Conservation (phyloP, 306 rosid species). For the Rubus idaeus region DNA sequence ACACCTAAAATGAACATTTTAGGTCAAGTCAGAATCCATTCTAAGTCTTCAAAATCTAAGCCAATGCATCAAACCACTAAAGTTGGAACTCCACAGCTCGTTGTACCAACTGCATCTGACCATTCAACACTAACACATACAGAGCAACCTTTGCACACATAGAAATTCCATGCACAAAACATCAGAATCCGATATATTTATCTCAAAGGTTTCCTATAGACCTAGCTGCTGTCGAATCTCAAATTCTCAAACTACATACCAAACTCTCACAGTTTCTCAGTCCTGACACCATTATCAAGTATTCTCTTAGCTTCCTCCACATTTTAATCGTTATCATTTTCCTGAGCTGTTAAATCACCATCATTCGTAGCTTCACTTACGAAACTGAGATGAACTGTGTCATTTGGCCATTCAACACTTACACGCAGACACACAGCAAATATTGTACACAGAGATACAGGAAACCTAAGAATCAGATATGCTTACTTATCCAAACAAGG, state of each 20-base stretch:
- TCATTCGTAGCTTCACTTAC: neutral
- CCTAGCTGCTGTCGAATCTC: too few species aligned
- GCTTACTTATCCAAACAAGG: neutral
- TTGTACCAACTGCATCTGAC: neutral
- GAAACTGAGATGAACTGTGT: neutral
- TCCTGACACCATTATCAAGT: neutral
- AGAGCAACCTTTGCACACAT: neutral
- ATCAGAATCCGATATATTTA: neutral
- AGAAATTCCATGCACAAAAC: neutral
- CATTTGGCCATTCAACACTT: neutral
- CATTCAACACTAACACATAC: neutral
- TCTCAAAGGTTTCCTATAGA: too few species aligned
- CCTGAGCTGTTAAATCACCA: too few species aligned
- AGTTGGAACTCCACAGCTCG: neutral
- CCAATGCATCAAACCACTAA: constrained; percentile 2
- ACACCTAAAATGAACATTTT: neutral
- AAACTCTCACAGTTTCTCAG: neutral
- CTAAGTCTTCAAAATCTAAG: neutral
- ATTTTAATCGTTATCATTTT: neutral
- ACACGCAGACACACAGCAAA: neutral
- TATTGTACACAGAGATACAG: neutral
- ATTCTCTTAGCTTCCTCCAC: neutral
- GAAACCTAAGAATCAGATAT: neutral
- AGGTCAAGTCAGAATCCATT: neutral
- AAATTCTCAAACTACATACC: too few species aligned